These are phyloP conservation scores for Metarhizium guizhouense DNA, from an alignment of 2,329 filamentous ascomycete genomes.

Conservation along the genomic window DNA sequence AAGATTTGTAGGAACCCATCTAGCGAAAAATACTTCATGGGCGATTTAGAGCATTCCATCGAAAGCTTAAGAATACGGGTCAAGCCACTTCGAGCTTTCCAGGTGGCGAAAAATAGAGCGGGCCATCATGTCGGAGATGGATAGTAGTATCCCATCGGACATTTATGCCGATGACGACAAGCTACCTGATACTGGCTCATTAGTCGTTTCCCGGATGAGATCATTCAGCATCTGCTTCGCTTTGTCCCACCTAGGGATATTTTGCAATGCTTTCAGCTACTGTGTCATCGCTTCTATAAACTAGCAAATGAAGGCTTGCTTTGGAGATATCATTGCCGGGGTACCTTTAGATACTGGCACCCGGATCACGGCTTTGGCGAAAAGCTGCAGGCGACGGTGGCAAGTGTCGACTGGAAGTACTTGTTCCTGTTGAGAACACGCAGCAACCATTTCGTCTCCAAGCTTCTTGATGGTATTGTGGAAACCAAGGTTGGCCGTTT, in stretches of 20 bases:
- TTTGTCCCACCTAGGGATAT: constrained; percentile 49
- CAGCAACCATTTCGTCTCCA: constrained; percentile 41
- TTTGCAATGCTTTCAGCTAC: constrained; percentile 36
- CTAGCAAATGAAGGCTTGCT: constrained; percentile 65
- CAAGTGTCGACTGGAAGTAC: constrained; percentile 63
- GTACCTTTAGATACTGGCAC: constrained; percentile 68
- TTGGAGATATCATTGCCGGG: constrained; percentile 69
- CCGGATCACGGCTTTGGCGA: constrained; percentile 47
- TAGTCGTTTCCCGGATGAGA: constrained; percentile 86
- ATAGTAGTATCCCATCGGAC: too few relatives aligned
- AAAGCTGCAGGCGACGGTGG: constrained; percentile 44
- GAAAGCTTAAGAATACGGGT: too few relatives aligned
- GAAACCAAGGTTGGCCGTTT: constrained; percentile 61
- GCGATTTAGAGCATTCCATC: too few relatives aligned
- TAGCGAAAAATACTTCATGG: too few relatives aligned
- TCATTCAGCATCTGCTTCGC: constrained; percentile 69
- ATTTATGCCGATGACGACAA: too few relatives aligned
- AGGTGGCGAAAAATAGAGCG: too few relatives aligned
- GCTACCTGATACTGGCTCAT: too few relatives aligned
- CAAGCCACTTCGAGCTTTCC: too few relatives aligned
- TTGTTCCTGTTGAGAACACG: constrained; percentile 50
- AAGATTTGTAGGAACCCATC: too few relatives aligned
- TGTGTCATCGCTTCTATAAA: constrained; percentile 55
- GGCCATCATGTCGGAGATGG: too few relatives aligned
- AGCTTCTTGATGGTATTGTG: constrained; percentile 59